Conservation (phyloP, 2,329 filamentous ascomycete genomes). For the Dactylellina cionopaga region DNA sequence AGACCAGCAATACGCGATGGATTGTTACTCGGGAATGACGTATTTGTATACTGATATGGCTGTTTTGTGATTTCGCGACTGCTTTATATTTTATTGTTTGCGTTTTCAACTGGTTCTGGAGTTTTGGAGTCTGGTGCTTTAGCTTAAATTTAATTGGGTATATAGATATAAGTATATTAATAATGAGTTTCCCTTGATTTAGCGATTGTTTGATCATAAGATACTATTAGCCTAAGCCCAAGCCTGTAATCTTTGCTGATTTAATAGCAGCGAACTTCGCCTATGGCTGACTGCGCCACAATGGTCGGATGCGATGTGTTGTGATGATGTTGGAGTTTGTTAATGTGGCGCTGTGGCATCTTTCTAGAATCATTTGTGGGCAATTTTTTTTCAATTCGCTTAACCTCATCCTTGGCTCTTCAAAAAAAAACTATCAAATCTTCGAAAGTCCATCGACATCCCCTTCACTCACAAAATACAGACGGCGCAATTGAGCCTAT, state of each 20-base stretch:
- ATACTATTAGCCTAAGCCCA: no score
- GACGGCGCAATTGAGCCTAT: constrained; percentile 30
- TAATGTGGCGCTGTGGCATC: constrained; percentile 12
- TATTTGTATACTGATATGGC: constrained; percentile 35
- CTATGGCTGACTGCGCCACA: constrained; percentile 16
- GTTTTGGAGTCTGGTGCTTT: not conserved
- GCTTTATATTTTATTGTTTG: no score
- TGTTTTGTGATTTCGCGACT: constrained; percentile 5
- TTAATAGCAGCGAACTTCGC: no score
- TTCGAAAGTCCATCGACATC: not conserved
- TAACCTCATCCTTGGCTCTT: constrained; percentile 30
- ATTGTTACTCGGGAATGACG: constrained; percentile 35
- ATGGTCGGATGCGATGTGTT: constrained; percentile 1
- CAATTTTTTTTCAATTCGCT: constrained; percentile 45
- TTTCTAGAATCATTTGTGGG: constrained; percentile 15
- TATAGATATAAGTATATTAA: not conserved
- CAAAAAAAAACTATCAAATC: not conserved
- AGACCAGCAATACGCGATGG: constrained; percentile 27
- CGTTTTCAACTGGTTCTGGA: no score
- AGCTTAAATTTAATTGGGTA: not conserved
- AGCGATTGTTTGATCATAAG: not conserved
- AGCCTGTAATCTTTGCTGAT: no score
- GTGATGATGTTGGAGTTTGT: constrained; percentile 26
- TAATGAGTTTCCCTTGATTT: not conserved
- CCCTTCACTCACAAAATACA: not conserved